Percentiles rank a stretch among this genome's conserved stretches.
These are phyloP conservation scores for Luffa aegyptiaca DNA, from an alignment of 306 rosid genomes.

Conservation along the genomic window DNA sequence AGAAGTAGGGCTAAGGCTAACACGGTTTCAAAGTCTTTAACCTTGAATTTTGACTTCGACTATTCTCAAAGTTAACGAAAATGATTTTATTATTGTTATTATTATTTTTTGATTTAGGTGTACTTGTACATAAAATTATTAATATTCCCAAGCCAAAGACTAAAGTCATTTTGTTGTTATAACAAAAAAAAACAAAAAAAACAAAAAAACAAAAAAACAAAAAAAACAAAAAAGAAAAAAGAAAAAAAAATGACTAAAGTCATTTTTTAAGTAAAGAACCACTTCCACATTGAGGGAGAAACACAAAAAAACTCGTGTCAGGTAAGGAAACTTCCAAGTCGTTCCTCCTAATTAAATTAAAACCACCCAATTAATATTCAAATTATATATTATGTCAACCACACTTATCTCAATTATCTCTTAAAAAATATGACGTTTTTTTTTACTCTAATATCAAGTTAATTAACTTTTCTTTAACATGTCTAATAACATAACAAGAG, in stretches of 20 bases:
- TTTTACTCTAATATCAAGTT: too few species aligned
- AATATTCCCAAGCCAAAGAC: not conserved
- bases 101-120: not conserved
- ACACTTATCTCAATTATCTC: not conserved
- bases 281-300: not conserved
- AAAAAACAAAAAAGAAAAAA: too few species aligned
- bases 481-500: too few species aligned
- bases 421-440: too few species aligned
- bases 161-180: not conserved
- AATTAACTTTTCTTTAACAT: too few species aligned
- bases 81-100: not conserved
- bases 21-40: slow-evolving; percentile 2
- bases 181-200: not conserved
- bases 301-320: not conserved
- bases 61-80: not conserved
- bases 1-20: not conserved
- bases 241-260: too few species aligned
- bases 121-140: not conserved
- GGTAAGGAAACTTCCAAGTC: not conserved
- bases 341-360: not conserved
- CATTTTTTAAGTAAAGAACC: too few species aligned
- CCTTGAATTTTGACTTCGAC: not conserved
- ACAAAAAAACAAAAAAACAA: too few species aligned
- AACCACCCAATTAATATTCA: not conserved
- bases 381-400: not conserved